Evolutionary conservation across 2,329 filamentous ascomycete genomes (phyloP), one percentile per base, ranked within the genome.

Genomic region (Xylaria sp.): DNA sequence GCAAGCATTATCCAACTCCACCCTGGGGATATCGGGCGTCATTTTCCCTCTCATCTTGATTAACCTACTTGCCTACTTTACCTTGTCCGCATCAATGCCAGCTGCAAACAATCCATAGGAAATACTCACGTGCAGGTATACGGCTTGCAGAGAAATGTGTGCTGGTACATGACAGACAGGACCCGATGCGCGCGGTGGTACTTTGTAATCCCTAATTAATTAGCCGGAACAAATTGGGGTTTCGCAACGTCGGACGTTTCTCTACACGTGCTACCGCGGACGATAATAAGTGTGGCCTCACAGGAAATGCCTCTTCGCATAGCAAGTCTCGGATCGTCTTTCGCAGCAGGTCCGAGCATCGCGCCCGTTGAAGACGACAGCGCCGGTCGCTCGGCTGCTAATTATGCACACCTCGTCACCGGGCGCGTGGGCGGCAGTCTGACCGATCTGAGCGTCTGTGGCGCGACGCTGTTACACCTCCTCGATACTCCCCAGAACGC

Each of bases 381-480:
- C 32, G 75, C 78, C 34, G 76, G 76, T 8, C 75, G 76, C 34
- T 81, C 80, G 12, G 75, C 70, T 13, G 72, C 73, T 46, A 82
- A 82, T 65, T 81, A 79, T 64, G 76, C 80, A 7, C 75, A 76
- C 30, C 75, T 81, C 3, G 68, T 81, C 1, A 68, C 77, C 2
- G 20, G 67, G 63, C 72, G 74, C 2, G 45, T 70, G 6, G 65
- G 59, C 53, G 75, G 77, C 3, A 28, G 62, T 13, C 70, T 79
- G 41, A 78, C 76, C 0, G 74, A 79, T 59, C 74, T 81, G 2
- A 73, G 76, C 13, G 77, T 80, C 4, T 79, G 78, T 8, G 80
- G 80, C 65, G 78, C 80, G 2, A 81, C 78, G 1, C 75, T 82
- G 9, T 72, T 78, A 7, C 79, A 81, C 68, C 74, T 82, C 36